Evolutionary conservation across 2,329 filamentous ascomycete genomes (phyloP).

Genomic region (Pseudocercospora crystallina): DNA sequence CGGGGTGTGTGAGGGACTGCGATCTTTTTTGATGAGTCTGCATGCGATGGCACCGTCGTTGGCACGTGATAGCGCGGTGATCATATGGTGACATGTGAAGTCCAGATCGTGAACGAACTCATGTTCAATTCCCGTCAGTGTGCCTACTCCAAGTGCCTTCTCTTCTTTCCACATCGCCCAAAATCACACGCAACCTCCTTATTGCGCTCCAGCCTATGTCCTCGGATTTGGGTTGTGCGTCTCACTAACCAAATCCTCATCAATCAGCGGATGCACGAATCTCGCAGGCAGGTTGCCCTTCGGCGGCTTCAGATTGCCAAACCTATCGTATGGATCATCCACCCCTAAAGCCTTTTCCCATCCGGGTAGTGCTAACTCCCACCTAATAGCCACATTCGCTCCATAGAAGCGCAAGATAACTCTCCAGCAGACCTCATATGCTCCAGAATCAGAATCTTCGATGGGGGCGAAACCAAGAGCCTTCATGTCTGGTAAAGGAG

Average conservation of each 20-base stretch:
- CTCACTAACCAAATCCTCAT: not conserved
- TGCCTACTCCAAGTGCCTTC: too few species aligned
- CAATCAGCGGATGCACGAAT: not conserved
- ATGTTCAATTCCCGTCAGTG: too few species aligned
- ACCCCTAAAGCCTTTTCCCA: too few species aligned
- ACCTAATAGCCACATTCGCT: not conserved
- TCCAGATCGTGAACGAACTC: too few species aligned
- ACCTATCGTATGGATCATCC: too few species aligned
- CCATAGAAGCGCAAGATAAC: not conserved
- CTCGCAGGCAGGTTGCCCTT: not conserved
- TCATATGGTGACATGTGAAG: too few species aligned
- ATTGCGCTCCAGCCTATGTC: not conserved
- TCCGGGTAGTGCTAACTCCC: not conserved
- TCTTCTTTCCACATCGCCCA: too few species aligned
- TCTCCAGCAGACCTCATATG: not conserved
- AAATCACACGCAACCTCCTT: too few species aligned
- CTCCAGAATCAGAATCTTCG: not conserved
- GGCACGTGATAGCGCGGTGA: too few species aligned
- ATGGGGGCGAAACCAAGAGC: not conserved
- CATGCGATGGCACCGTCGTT: too few species aligned
- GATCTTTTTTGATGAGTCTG: too few species aligned
- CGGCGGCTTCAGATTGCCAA: not conserved
- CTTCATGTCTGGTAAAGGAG: not conserved
- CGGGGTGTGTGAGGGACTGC: too few species aligned
- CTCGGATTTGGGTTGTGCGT: conserved; percentile 1